Conservation (phyloP, 805 yeast species). For the Ogataea nakhonphanomensis region DNA sequence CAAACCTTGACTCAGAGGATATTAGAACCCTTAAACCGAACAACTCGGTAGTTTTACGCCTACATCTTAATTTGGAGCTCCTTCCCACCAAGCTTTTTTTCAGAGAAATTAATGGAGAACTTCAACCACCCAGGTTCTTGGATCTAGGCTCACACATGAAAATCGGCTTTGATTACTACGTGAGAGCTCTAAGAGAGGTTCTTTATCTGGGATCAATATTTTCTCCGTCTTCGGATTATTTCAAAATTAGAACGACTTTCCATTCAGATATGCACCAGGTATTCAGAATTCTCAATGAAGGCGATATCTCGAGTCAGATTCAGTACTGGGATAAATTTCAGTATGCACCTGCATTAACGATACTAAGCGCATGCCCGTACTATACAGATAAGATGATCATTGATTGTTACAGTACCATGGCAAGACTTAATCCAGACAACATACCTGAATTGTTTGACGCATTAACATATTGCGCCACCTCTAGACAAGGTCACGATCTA, state of each 20-base stretch:
- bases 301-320: conserved; percentile 21
- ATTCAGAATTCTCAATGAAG: conserved; percentile 25
- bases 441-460: conserved; percentile 58
- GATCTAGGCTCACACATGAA: conserved; percentile 24
- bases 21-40: conserved; percentile 52
- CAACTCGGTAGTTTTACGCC: conserved; percentile 47
- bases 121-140: conserved; percentile 28
- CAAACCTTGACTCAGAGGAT: conserved; percentile 40
- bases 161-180: conserved; percentile 45
- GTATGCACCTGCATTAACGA: conserved; percentile 32
- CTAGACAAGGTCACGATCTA: conserved; percentile 44
- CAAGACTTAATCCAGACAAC: conserved; percentile 40
- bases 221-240: conserved; percentile 23
- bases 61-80: conserved; percentile 54
- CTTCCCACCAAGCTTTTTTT: conserved; percentile 49
- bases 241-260: conserved; percentile 17
- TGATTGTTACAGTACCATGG: conserved; percentile 42
- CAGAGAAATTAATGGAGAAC: conserved; percentile 30
- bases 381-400: conserved; percentile 49
- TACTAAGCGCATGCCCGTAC: conserved; percentile 45
- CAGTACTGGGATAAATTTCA: conserved; percentile 25
- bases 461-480: conserved; percentile 46
- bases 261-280: conserved; percentile 20
- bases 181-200: conserved; percentile 53
- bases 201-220: conserved; percentile 38